These are phyloP conservation scores for Arthroderma sp. DNA, from an alignment of 2,329 filamentous ascomycete genomes.

Conservation along the genomic window DNA sequence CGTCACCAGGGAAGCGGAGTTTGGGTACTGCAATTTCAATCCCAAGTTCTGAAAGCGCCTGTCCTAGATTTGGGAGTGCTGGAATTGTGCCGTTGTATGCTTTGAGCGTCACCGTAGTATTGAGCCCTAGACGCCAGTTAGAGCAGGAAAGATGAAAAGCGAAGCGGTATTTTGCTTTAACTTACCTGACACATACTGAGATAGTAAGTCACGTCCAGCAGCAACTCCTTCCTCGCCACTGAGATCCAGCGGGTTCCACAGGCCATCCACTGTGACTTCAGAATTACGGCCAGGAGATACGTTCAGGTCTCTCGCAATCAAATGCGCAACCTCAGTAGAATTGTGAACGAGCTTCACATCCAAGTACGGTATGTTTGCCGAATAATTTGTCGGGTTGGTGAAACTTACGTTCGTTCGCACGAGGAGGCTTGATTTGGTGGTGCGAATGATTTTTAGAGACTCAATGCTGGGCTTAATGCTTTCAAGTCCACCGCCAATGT, in stretches of 20 bases:
- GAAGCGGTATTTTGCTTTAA: background rate
- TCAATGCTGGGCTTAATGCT: constrained; percentile 51
- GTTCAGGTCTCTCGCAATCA: constrained; percentile 50
- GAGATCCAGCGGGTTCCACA: constrained; percentile 57
- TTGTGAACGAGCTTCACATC: constrained; percentile 67
- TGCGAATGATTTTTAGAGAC: constrained; percentile 59
- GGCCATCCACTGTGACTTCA: constrained; percentile 51
- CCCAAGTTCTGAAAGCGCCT: constrained; percentile 57
- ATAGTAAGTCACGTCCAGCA: constrained; percentile 61
- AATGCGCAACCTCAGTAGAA: constrained; percentile 60
- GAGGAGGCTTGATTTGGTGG: constrained; percentile 55
- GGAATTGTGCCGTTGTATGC: constrained; percentile 63
- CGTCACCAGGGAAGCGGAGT: constrained; percentile 40
- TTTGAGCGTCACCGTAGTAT: constrained; percentile 64
- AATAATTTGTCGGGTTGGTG: constrained; percentile 82
- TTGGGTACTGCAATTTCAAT: constrained; percentile 60
- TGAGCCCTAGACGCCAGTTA: constrained; percentile 43
- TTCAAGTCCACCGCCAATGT: constrained; percentile 42
- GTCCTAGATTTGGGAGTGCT: constrained; percentile 54
- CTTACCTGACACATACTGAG: constrained; percentile 67
- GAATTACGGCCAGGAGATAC: constrained; percentile 60
- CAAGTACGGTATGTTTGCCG: constrained; percentile 65
- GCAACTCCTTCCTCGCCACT: constrained; percentile 49
- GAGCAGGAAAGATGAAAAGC: background rate
- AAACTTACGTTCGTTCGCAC: constrained; percentile 64